These are phyloP conservation scores for Zymoseptoria crescenta DNA, from an alignment of 2,329 filamentous ascomycete genomes.

Conservation along the genomic window DNA sequence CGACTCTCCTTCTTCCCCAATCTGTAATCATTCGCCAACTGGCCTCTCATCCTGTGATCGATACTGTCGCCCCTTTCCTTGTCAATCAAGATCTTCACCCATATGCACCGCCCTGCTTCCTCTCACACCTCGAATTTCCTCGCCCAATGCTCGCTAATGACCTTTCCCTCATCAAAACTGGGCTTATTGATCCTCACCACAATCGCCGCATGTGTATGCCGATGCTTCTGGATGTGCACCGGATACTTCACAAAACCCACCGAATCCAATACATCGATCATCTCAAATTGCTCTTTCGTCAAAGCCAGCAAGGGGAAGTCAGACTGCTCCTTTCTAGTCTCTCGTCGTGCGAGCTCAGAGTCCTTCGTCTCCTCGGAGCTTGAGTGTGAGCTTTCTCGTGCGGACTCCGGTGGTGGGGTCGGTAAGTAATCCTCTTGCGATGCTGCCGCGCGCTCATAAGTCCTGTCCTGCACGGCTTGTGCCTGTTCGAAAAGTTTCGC, in stretches of 20 bases:
- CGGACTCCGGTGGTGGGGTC: constrained; percentile 30
- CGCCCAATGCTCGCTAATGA: constrained; percentile 76
- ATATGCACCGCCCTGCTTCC: neutral
- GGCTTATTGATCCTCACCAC: constrained; percentile 66
- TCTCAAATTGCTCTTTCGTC: constrained; percentile 71
- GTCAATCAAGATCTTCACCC: neutral
- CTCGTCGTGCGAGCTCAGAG: constrained; percentile 9
- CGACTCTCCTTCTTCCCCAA: neutral
- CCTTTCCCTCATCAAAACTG: constrained; percentile 64
- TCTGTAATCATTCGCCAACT: neutral
- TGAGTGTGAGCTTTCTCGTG: constrained; percentile 21
- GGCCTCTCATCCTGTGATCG: neutral
- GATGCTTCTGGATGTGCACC: constrained; percentile 66
- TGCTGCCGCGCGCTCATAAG: constrained; percentile 65
- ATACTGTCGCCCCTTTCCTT: neutral
- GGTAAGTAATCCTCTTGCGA: constrained; percentile 66
- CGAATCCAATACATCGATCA: constrained; percentile 68
- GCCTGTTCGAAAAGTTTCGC: constrained; percentile 69
- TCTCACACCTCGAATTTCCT: constrained; percentile 57
- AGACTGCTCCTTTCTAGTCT: constrained; percentile 26
- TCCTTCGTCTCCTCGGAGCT: constrained; percentile 1
- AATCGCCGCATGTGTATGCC: constrained; percentile 85
- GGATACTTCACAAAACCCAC: constrained; percentile 53
- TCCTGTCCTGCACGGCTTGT: constrained; percentile 66
- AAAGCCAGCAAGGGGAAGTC: constrained; percentile 63